Conservation (phyloP, 805 yeast species). For the Deakozyma indianensis region DNA sequence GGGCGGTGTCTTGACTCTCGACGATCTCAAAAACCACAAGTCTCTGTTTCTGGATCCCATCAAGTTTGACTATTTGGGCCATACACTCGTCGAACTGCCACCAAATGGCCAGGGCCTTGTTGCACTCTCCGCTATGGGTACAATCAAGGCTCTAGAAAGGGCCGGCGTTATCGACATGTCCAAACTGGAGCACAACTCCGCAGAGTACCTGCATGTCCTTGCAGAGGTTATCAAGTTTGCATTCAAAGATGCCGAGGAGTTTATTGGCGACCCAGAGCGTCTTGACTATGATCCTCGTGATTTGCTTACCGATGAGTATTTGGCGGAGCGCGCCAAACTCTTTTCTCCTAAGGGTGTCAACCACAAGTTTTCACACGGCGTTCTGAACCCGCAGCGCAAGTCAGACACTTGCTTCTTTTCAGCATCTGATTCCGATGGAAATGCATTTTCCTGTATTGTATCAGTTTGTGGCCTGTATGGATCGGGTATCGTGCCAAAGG, state of each 20-base stretch:
- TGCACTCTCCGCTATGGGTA: slow-evolving; percentile 56
- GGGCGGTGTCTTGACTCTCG: slow-evolving; percentile 41
- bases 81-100: slow-evolving; percentile 62
- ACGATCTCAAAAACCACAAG: slow-evolving; percentile 43
- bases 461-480: slow-evolving; percentile 63
- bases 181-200: slow-evolving; percentile 41
- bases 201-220: slow-evolving; percentile 54
- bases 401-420: slow-evolving; percentile 65
- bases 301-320: slow-evolving; percentile 35
- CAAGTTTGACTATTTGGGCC: slow-evolving; percentile 28
- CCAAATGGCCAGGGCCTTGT: slow-evolving; percentile 77
- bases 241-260: slow-evolving; percentile 62
- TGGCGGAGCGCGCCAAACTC: slow-evolving; percentile 33
- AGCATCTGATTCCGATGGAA: slow-evolving; percentile 52
- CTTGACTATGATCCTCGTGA: slow-evolving; percentile 24
- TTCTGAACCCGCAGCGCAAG: slow-evolving; percentile 34
- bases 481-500: slow-evolving; percentile 46
- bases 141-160: slow-evolving; percentile 40
- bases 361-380: slow-evolving; percentile 29
- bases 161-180: slow-evolving; percentile 28
- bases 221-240: slow-evolving; percentile 59
- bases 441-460: slow-evolving; percentile 70
- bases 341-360: slow-evolving; percentile 30
- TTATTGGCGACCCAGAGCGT: slow-evolving; percentile 43
- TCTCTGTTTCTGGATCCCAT: slow-evolving; percentile 58